phyloP scores from a whole-genome alignment of 2,329 filamentous ascomycete species.

The Botrytis paeoniae region DNA sequence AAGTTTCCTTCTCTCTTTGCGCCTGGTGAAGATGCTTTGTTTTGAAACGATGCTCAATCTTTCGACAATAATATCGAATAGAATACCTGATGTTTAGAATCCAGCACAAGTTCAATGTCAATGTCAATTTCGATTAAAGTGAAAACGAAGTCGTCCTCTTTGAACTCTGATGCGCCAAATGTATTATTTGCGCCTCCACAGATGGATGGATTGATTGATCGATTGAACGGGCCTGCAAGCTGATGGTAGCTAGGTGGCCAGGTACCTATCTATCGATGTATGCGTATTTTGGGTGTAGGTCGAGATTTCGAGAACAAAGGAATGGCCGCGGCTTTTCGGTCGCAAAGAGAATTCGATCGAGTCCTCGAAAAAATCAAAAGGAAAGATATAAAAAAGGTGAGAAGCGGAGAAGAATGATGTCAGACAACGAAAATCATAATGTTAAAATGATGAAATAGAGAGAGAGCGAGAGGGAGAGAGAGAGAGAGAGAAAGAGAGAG shows the following conservation, averaged over 20 bases:
- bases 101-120: not conserved
- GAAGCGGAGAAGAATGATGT: constrained; percentile 14
- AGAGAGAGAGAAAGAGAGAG: not conserved
- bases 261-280: not conserved
- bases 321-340: constrained; percentile 14
- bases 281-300: not conserved
- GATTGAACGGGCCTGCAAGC: not conserved
- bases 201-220: not conserved
- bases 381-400: not conserved
- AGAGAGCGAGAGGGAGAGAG: not conserved
- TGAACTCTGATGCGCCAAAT: not conserved
- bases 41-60: not conserved
- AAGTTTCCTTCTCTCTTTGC: not conserved
- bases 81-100: not conserved
- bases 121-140: not conserved
- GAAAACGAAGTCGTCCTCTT: not conserved
- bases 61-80: not conserved
- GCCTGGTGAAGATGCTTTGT: not conserved
- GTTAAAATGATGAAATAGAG: not conserved
- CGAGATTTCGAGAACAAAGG: constrained; percentile 16
- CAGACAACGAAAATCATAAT: constrained; percentile 8
- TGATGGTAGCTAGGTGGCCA: not conserved
- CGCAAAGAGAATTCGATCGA: constrained; percentile 2
- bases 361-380: not conserved
- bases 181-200: not conserved